These are phyloP conservation scores for Theileria annulata DNA, from an alignment of 169 alveolate species.

Conservation along the genomic window DNA sequence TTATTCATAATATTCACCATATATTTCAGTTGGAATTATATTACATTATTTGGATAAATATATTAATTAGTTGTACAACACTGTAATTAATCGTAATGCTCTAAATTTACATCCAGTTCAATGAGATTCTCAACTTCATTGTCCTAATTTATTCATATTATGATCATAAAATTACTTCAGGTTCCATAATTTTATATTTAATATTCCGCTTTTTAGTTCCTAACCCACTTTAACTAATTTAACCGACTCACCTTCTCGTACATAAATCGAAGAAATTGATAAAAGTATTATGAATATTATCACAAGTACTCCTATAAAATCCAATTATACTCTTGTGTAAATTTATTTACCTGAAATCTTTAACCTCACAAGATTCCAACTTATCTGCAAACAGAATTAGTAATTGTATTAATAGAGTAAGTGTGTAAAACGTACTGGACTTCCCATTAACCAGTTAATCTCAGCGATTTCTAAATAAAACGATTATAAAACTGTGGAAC, in stretches of 20 bases:
- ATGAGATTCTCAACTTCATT: slow-evolving; percentile 9
- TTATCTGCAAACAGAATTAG: slow-evolving; percentile 1
- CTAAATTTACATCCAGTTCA: slow-evolving; percentile 13
- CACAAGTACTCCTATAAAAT: not conserved
- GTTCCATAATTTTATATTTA: not conserved
- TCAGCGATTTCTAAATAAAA: slow-evolving; percentile 51
- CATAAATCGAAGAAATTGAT: not conserved
- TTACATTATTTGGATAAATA: not conserved
- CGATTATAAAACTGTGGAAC: not conserved
- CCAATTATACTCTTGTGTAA: not conserved
- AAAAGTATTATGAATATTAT: not conserved
- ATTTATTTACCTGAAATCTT: slow-evolving; percentile 12
- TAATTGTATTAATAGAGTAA: not conserved
- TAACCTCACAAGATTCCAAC: slow-evolving; percentile 7
- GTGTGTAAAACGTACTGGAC: slow-evolving; percentile 35
- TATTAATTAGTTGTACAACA: not conserved
- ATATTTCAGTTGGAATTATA: not conserved
- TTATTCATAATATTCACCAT: not conserved
- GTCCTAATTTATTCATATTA: not conserved
- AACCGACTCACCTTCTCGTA: slow-evolving; percentile 7
- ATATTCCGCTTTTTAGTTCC: not conserved
- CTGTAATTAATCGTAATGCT: too few species aligned
- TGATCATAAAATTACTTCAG: not conserved
- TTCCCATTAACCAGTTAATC: slow-evolving; percentile 64
- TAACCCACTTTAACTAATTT: not conserved